phyloP scores from a whole-genome alignment of 768 basidiomycete species.

The Mycena olivaceomarginata region DNA sequence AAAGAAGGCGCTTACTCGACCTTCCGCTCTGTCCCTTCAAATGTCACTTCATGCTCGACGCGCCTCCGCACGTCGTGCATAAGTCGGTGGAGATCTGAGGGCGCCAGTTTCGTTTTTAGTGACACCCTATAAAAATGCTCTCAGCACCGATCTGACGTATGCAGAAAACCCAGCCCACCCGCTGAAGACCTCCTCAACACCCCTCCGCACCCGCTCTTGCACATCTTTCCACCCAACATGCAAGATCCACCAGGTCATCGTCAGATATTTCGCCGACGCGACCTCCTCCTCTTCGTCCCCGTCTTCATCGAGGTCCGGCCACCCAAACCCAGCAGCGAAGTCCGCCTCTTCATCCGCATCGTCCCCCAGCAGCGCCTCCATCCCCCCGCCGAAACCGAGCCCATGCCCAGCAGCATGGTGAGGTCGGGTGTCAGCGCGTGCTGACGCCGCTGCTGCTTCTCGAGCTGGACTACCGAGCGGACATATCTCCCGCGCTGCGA shows the following conservation, averaged over 20 bases:
- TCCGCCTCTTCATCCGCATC: conserved; percentile 47
- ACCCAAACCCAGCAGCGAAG: conserved; percentile 39
- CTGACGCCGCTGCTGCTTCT: conserved; percentile 74
- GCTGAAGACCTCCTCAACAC: conserved; percentile 90
- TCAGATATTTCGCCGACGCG: conserved; percentile 77
- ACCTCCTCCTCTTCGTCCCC: conserved; percentile 79
- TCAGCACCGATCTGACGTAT: conserved; percentile 6
- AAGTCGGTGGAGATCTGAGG: conserved; percentile 80
- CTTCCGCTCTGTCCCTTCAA: conserved; percentile 74
- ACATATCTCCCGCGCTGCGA: conserved; percentile 91
- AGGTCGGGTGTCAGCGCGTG: conserved; percentile 66
- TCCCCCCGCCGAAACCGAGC: conserved; percentile 50
- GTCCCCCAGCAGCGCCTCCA: conserved; percentile 50
- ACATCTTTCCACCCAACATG: conserved; percentile 95
- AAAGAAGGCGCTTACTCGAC: conserved; percentile 66
- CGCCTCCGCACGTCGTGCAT: conserved; percentile 84
- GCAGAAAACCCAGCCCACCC: conserved; percentile 70
- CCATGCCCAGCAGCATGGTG: conserved; percentile 58
- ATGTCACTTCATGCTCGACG: conserved; percentile 84
- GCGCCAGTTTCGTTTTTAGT: conserved; percentile 84
- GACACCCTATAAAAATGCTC: conserved; percentile 79
- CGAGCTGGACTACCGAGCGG: conserved; percentile 76
- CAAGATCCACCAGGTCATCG: conserved; percentile 94
- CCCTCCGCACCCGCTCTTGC: conserved; percentile 80
- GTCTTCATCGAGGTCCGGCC: conserved; percentile 54